A percentile compares a stretch with the other conserved stretches of the same genome.
phyloP scores from a whole-genome alignment of 202 grass and related monocot species.

The Setaria italica region DNA sequence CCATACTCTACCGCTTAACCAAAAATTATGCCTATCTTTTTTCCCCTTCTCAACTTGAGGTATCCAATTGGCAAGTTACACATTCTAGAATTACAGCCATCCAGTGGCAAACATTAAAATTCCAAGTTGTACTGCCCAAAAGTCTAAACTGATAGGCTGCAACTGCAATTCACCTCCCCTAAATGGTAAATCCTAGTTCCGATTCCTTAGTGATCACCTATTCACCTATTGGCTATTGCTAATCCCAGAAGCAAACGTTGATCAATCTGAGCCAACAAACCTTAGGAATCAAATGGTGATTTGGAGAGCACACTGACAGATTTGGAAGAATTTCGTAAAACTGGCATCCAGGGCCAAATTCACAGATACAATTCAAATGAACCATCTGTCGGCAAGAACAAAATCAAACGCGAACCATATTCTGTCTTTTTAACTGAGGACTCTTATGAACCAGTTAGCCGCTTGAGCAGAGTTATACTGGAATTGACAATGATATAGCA shows the following conservation, averaged over 20 bases:
- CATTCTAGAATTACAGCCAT: conserved; percentile 41
- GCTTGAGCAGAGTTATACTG: conserved; percentile 12
- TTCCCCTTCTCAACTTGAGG: conserved; percentile 34
- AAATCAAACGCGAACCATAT: not conserved
- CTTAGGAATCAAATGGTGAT: conserved; percentile 37
- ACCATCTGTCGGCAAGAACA: conserved; percentile 6
- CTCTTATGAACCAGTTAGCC: not conserved
- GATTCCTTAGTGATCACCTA: conserved; percentile 34
- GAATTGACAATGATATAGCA: conserved; percentile 23
- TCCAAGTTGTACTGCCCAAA: conserved; percentile 43
- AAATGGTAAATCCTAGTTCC: conserved; percentile 24
- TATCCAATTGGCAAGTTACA: conserved; percentile 41
- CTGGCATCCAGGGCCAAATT: not conserved
- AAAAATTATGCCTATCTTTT: not conserved
- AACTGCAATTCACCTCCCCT: conserved; percentile 18
- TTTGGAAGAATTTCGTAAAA: not conserved
- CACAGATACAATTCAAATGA: not conserved
- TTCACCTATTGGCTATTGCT: conserved; percentile 32
- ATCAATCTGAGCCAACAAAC: conserved; percentile 24
- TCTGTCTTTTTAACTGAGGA: not conserved
- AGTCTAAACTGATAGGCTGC: conserved; percentile 39
- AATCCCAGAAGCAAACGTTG: conserved; percentile 42
- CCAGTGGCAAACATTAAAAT: conserved; percentile 37
- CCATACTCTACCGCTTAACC: not conserved
- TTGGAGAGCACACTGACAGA: not conserved